A percentile compares a stretch with the other conserved stretches of the same genome.
These are phyloP conservation scores for Termitomyces sp. DNA, from an alignment of 768 basidiomycete genomes.

Conservation along the genomic window DNA sequence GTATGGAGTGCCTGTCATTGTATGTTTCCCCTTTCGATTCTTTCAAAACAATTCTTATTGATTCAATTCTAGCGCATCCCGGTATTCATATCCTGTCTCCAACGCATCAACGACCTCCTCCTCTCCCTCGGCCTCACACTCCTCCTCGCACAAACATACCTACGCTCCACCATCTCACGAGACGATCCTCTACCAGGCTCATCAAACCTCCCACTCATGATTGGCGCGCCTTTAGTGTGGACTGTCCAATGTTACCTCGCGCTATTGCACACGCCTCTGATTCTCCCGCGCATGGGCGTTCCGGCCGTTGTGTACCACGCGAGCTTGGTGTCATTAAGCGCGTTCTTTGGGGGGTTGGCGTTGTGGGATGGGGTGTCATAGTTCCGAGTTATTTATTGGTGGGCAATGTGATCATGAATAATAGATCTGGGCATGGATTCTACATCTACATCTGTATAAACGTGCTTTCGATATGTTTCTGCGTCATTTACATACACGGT, in stretches of 20 bases:
- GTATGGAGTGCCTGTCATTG: conserved; percentile 78
- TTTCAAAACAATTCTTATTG: background rate
- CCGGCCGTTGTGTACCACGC: conserved; percentile 75
- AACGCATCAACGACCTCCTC: conserved; percentile 71
- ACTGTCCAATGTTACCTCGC: conserved; percentile 54
- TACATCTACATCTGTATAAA: background rate
- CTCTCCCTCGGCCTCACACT: conserved; percentile 69
- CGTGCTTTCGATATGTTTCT: background rate
- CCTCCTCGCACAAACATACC: conserved; percentile 59
- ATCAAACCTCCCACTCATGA: conserved; percentile 34
- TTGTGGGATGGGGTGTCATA: conserved; percentile 68
- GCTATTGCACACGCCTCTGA: conserved; percentile 62
- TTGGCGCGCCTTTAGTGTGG: conserved; percentile 44
- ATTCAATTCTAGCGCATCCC: conserved; percentile 53
- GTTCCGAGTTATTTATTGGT: no score
- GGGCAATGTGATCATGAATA: background rate
- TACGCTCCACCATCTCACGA: conserved; percentile 44
- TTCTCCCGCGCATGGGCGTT: conserved; percentile 72
- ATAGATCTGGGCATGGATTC: background rate
- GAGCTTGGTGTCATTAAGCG: conserved; percentile 62
- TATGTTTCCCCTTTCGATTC: conserved; percentile 34
- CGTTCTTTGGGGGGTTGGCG: conserved; percentile 71
- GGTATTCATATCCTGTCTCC: conserved; percentile 74
- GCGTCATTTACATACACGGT: no score
- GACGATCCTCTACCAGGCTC: background rate